Evolutionary conservation across 352 stramenopile species (phyloP).

Genomic region (Discostella stelligera): DNA sequence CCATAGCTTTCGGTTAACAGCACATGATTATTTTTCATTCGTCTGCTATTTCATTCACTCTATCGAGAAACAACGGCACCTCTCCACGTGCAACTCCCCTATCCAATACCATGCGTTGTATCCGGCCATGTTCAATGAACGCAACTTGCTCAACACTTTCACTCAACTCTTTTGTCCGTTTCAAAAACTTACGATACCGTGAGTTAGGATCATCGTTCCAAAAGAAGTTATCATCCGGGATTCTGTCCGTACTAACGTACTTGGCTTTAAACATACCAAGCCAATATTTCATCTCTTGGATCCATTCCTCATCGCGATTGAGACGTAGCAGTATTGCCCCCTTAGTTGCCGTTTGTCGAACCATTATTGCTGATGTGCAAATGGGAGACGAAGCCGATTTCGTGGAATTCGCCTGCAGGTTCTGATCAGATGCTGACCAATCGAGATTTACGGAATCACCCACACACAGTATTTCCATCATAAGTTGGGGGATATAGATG

Average conservation of each 20-base stretch:
- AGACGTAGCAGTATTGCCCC: conserved; percentile 71
- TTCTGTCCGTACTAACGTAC: conserved; percentile 43
- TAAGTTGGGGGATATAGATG: conserved; percentile 71
- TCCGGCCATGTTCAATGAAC: conserved; percentile 32
- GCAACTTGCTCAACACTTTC: conserved; percentile 54
- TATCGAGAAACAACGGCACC: conserved; percentile 48
- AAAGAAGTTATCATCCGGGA: conserved; percentile 72
- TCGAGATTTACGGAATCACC: conserved; percentile 47
- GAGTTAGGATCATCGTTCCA: conserved; percentile 31
- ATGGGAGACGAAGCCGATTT: conserved; percentile 3
- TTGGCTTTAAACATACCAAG: conserved; percentile 57
- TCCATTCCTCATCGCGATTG: conserved; percentile 71
- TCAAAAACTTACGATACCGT: conserved; percentile 65
- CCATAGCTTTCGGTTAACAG: not conserved
- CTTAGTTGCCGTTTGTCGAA: conserved; percentile 71
- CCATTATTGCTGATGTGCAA: conserved; percentile 73
- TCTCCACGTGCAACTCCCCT: conserved; percentile 20
- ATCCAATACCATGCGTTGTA: conserved; percentile 47
- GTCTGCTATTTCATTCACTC: conserved; percentile 10
- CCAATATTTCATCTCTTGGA: conserved; percentile 79
- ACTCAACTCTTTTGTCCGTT: conserved; percentile 54
- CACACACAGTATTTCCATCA: conserved; percentile 81
- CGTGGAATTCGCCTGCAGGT: not conserved
- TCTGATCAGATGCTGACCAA: not conserved
- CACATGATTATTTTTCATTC: not conserved